These are phyloP conservation scores for Chlorella vulgaris DNA, from an alignment of 139 green algal species.

Conservation along the genomic window DNA sequence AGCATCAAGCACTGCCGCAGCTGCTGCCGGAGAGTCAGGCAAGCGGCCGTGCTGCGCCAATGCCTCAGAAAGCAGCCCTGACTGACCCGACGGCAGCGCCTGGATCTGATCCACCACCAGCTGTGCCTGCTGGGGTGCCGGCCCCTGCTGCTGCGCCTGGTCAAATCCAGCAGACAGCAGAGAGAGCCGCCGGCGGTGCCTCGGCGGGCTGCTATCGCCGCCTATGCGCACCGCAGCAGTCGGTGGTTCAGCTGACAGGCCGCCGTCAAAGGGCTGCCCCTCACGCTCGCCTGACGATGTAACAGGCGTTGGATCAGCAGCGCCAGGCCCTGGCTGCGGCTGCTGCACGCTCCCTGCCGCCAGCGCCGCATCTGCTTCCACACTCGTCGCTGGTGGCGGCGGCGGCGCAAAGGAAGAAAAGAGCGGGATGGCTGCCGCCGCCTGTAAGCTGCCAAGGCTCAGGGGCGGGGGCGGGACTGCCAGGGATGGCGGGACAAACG, in stretches of 20 bases:
- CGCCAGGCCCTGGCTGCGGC: not conserved
- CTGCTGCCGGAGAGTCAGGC: not conserved
- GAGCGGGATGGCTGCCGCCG: not conserved
- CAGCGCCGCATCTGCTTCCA: too few relatives aligned
- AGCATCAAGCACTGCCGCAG: not conserved
- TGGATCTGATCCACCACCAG: not conserved
- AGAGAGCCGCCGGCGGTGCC: conserved; percentile 1
- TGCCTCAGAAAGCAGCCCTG: too few relatives aligned
- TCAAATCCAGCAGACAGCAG: conserved; percentile 12
- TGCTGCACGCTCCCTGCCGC: too few relatives aligned
- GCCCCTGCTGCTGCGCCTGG: not conserved
- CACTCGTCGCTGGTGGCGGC: not conserved
- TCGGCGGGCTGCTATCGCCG: not conserved
- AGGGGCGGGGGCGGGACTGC: not conserved
- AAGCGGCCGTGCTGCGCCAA: too few relatives aligned
- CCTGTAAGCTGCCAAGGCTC: not conserved
- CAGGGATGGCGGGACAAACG: conserved; percentile 12
- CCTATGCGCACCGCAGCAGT: too few relatives aligned
- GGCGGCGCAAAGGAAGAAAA: conserved; percentile 18
- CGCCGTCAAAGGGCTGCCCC: not conserved
- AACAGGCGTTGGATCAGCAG: not conserved
- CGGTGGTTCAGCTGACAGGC: not conserved
- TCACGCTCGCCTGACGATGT: not conserved
- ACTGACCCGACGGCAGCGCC: not conserved
- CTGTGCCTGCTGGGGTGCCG: not conserved